Evolutionary conservation across 2,329 filamentous ascomycete species (phyloP), one percentile per base, ranked within the genome.

Genomic region (Akanthomyces uredinophilus): DNA sequence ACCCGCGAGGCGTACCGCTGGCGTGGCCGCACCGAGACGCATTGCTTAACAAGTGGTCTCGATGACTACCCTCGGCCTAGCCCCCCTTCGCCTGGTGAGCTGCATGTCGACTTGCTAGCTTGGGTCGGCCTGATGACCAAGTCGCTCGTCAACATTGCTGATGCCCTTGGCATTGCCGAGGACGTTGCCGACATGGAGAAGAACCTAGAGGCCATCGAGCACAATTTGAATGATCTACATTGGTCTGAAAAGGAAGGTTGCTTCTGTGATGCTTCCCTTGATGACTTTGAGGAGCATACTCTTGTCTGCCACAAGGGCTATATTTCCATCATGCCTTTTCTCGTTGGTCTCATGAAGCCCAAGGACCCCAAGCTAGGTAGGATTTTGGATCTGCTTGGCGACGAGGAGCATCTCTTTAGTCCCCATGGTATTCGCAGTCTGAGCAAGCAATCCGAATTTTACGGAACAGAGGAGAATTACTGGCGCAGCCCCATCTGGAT

Each of bases 91-190:
- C 94, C 95, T 0, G 94, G 92, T 70, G 95, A 99, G 84, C 83
- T 99, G 55, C 94, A 99, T 73, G 88, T 96, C 35, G 95, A 99
- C 75, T 82, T 98, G 60, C 90, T 99, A 74, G 91, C 91, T 58
- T 99, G 95, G 95, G 90, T 99, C 77, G 95, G 94, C n/a, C 86
- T 97, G 79, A 96, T 97, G 91, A 89, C 91, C 46, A 87, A 89
- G 66, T 89, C 90, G n/a, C 84, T 99, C 60, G 83, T 87, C 69
- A 90, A 89, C 67, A 90, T 97, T 68, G 91, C 92, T 1, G 79
- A 85, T 51, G 85, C 87, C 29, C 82, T 98, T n/a, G 87, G 84
- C 52, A 84, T 92, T 66, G 76, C 78, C 0, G 92, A 96, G 39
- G 94, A 98, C 67, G 87, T 83, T 0, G 82, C 84, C 24, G 86